Conservation (phyloP, 441 rosid species). For the Cnidoscolus chayamansa region DNA sequence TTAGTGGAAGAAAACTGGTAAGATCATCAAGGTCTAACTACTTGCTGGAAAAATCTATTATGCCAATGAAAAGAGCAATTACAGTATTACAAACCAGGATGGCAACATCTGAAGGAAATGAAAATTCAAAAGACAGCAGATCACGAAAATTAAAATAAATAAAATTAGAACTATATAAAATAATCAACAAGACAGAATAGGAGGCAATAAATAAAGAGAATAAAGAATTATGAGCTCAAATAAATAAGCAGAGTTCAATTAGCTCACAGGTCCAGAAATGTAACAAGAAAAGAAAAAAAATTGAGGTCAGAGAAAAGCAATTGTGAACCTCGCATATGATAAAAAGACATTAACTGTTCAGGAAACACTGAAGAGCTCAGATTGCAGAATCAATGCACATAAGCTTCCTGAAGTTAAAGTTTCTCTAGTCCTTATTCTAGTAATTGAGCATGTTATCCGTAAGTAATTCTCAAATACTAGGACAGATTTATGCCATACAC, state of each 20-base stretch:
- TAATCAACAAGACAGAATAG: too few species aligned
- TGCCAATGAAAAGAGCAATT: too few species aligned
- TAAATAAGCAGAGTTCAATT: neutral
- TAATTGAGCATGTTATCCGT: neutral
- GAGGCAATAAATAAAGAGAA: neutral
- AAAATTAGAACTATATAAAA: neutral
- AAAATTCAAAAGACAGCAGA: too few species aligned
- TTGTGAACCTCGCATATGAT: neutral
- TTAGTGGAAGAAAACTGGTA: too few species aligned
- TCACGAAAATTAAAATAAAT: too few species aligned
- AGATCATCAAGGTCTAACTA: too few species aligned
- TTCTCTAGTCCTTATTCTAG: neutral
- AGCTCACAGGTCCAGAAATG: neutral
- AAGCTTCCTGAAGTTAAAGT: neutral
- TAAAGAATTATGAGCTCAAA: neutral
- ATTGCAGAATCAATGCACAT: neutral
- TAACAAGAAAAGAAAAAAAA: neutral
- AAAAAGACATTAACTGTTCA: neutral
- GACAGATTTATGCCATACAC: neutral
- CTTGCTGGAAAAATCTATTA: too few species aligned
- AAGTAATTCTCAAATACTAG: neutral
- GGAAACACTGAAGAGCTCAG: neutral
- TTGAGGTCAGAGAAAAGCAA: neutral
- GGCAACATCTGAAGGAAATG: too few species aligned
- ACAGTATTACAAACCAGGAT: too few species aligned